Conservation (phyloP, 345 rosid genomes). For the Erysimum cheiranthoides region DNA sequence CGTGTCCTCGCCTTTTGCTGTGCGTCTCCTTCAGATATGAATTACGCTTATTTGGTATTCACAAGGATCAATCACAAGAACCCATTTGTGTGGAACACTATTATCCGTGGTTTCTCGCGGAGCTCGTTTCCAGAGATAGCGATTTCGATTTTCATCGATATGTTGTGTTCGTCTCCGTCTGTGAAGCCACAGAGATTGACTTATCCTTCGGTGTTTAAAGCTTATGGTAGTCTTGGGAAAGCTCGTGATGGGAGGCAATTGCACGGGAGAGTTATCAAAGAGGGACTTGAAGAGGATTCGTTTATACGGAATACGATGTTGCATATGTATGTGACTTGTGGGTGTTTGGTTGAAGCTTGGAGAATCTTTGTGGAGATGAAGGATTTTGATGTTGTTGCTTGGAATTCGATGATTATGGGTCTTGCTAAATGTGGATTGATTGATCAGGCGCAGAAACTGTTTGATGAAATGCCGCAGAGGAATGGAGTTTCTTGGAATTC, state of each 20-base stretch:
- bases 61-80: constrained; percentile 55
- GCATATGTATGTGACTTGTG: constrained; percentile 67
- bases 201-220: constrained; percentile 86
- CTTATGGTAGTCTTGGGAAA: constrained; percentile 59
- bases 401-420: constrained; percentile 79
- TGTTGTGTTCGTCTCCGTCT: constrained; percentile 51
- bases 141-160: constrained; percentile 58
- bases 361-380: constrained; percentile 47
- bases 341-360: constrained; percentile 63
- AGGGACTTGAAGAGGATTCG: constrained; percentile 67
- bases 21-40: constrained; percentile 55
- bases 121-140: constrained; percentile 65
- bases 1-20: constrained; percentile 71
- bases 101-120: constrained; percentile 73
- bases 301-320: constrained; percentile 62
- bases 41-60: constrained; percentile 67
- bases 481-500: constrained; percentile 74
- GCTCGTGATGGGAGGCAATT: constrained; percentile 65
- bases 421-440: constrained; percentile 60
- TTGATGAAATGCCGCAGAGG: constrained; percentile 57
- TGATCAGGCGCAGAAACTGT: constrained; percentile 59
- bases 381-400: constrained; percentile 63
- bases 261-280: constrained; percentile 71
- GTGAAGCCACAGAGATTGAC: constrained; percentile 68
- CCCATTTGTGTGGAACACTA: constrained; percentile 71